Evolutionary conservation across 306 rosid genomes (phyloP), one percentile per base, ranked within the genome.

Genomic region (Vicia sativa): DNA sequence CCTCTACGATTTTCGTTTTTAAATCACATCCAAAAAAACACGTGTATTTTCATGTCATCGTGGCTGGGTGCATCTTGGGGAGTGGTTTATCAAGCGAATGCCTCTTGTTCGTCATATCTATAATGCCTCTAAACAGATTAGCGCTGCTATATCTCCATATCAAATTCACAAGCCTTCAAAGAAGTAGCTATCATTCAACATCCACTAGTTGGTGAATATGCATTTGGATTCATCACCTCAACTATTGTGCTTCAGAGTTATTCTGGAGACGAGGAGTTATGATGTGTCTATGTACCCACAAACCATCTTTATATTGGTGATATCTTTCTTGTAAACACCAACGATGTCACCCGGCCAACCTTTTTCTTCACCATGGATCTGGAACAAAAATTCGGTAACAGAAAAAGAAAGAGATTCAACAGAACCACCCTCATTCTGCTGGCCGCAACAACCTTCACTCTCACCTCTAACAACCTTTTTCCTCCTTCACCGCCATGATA

Each of bases 51-150:
- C 87, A 92, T 89, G 98, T 92, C 98, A 68, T 92, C 98, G 25
- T 92, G 98, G 98, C 74, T 92, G 92, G 98, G 98, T 70, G 86
- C 98, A 69, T 92, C 91, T 92, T 68, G 98, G 98, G 25, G 98
- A 92, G 86, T 92, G 98, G 98, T 86, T 92, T 70, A 92, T 92
- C 78, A 89, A 92, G 85, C 85, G 89, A 73, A 92, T 92, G 98
- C 98, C 98, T 37, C 88, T 92, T 77, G 95, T 92, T 68, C 92
- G 96, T 35, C 98, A 92, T 77, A 87, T 92, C 45, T 92, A 92
- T 79, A 92, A 74, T 78, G 98, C 98, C 45, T 92, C 98, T 62
- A 92, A 92, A 89, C 98, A 92, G 79, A 92, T 92, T 65, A 92
- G 96, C 77, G 74, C 95, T 48, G 98, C 98, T 66, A 92, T 92